Conservation (phyloP, 805 yeast species). For the Barnettozyma sucrosica region DNA sequence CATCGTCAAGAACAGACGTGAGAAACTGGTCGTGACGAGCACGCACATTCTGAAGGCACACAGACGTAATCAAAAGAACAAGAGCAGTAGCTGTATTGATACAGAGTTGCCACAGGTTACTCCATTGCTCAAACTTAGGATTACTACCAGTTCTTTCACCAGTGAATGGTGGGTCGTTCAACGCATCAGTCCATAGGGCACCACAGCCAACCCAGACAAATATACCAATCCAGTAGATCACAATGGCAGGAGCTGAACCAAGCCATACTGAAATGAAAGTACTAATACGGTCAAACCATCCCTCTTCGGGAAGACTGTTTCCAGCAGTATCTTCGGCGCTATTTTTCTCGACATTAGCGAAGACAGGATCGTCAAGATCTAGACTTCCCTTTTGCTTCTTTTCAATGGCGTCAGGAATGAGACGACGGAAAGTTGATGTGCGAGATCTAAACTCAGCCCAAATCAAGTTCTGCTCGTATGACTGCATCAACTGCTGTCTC, state of each 20-base stretch:
- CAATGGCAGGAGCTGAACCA: constrained; percentile 7
- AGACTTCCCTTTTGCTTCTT: background rate
- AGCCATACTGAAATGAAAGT: constrained; percentile 4
- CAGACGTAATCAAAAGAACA: constrained; percentile 6
- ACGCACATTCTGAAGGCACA: constrained; percentile 9
- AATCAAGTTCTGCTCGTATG: constrained; percentile 7
- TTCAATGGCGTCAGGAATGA: background rate
- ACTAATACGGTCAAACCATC: constrained; percentile 5
- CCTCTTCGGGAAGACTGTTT: constrained; percentile 1
- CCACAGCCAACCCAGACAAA: constrained; percentile 13
- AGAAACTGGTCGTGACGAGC: constrained; percentile 9
- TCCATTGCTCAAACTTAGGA: constrained; percentile 9
- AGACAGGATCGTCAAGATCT: no score
- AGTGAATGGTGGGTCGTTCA: constrained; percentile 8
- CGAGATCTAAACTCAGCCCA: constrained; percentile 10
- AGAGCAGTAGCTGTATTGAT: constrained; percentile 8
- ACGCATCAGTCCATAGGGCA: constrained; percentile 8
- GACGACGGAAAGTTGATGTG: constrained; percentile 4
- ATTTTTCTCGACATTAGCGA: background rate
- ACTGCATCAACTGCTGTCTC: constrained; percentile 11
- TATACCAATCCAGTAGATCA: constrained; percentile 8
- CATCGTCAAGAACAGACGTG: constrained; percentile 1
- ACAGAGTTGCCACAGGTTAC: constrained; percentile 8
- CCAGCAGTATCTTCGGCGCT: constrained; percentile 1
- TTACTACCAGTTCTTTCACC: constrained; percentile 8